phyloP scores from a whole-genome alignment of 2,329 filamentous ascomycete species.

The Xylaria sp. region DNA sequence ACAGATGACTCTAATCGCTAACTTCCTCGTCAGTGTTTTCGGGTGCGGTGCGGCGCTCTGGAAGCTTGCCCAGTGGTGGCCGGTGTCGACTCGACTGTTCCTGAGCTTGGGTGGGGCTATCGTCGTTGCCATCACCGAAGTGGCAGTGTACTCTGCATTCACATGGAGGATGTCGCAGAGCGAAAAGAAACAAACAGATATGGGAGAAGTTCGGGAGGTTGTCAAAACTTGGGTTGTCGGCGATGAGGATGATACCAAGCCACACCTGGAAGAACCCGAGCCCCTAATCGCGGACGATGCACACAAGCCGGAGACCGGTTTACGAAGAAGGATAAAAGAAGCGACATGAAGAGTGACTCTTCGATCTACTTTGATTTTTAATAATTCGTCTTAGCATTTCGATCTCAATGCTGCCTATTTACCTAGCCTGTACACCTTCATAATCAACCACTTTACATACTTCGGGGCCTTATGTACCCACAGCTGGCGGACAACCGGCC shows the following conservation, averaged over 20 bases:
- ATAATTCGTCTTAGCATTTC: background rate
- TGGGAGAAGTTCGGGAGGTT: conserved; percentile 75
- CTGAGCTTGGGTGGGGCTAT: conserved; percentile 77
- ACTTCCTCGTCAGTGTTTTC: conserved; percentile 87
- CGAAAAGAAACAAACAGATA: conserved; percentile 69
- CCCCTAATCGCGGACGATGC: conserved; percentile 19
- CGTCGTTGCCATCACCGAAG: conserved; percentile 78
- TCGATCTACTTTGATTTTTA: background rate
- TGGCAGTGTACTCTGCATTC: conserved; percentile 81
- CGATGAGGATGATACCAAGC: conserved; percentile 42
- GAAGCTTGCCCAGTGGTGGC: conserved; percentile 83
- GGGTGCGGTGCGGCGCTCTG: conserved; percentile 82
- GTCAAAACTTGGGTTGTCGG: conserved; percentile 77
- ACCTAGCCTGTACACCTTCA: background rate
- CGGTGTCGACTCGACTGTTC: conserved; percentile 74
- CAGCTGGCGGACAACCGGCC: background rate
- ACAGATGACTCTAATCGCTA: conserved; percentile 87
- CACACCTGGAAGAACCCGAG: conserved; percentile 37
- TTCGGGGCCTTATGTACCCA: background rate
- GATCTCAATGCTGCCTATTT: background rate
- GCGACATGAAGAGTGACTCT: background rate
- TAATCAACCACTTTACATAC: background rate
- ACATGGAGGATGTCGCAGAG: conserved; percentile 76
- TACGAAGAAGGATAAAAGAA: conserved; percentile 39
- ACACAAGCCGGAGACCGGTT: conserved; percentile 30